phyloP scores from a whole-genome alignment of 2,329 filamentous ascomycete species.

The Dactylellina leptospora region DNA sequence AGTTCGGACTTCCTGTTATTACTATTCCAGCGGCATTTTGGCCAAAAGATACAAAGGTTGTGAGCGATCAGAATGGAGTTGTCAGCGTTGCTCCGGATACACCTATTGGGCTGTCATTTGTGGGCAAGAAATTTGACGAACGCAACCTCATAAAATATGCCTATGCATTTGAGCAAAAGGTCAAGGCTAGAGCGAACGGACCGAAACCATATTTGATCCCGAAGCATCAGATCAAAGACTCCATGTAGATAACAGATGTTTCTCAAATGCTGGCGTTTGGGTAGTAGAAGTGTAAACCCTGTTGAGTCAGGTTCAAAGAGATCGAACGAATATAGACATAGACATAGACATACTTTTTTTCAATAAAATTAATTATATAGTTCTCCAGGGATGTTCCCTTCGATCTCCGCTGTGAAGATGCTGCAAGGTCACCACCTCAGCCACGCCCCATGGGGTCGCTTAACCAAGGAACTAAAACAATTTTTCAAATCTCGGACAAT shows the following conservation, averaged over 20 bases:
- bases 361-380: no score
- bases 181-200: slow-evolving; percentile 22
- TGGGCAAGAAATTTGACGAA: slow-evolving; percentile 23
- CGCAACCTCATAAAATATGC: slow-evolving; percentile 30
- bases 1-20: slow-evolving; percentile 11
- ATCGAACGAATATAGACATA: no score
- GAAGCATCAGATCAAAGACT: slow-evolving; percentile 28
- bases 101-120: slow-evolving; percentile 11
- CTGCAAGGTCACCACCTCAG: no score
- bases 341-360: no score
- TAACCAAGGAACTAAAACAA: no score
- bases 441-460: no score
- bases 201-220: slow-evolving; percentile 26
- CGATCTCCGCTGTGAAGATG: no score
- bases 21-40: slow-evolving; percentile 24
- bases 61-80: background rate
- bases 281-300: no score
- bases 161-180: slow-evolving; percentile 39
- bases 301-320: no score
- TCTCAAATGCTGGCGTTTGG: no score
- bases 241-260: slow-evolving; percentile 10
- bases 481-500: no score
- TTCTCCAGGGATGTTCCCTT: no score
- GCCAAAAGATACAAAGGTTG: background rate
- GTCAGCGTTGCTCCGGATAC: background rate